Evolutionary conservation across 306 rosid genomes (phyloP), one percentile per base, ranked within the genome.

Genomic region (Spatholobus suberectus): DNA sequence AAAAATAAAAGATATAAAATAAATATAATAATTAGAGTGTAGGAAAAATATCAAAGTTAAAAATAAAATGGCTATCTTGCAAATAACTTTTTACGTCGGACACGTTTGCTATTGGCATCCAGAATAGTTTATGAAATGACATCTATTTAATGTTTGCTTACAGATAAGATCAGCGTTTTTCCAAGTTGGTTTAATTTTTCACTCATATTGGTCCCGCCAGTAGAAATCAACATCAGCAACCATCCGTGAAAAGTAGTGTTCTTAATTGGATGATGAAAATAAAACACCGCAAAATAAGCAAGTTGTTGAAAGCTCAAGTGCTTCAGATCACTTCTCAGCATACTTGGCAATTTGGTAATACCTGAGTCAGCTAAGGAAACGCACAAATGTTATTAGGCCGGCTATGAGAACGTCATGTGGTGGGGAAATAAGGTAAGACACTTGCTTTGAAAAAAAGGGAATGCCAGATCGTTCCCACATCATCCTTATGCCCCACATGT

Each of bases 311-410:
- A 26, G 58, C 23, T 49, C 41, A 14, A 26, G 57, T 14, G 40
- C 17, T 26, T 44, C 0, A 5, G 6, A 46, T 29, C 3, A 24
- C 27, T 55, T 55, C 35, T 69, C 3, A 41, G 35, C 38, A 20
- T 43, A 0, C 1, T 37, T 4, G 41, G 41, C 4, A 37, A n/a
- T 2, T 70, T 44, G 49, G 20, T 34, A 73, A 52, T 52, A 11
- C 20, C n/a, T 73, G 65, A 73, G 49, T 34, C 35, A 73, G 67
- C 34, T 52, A 26, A 59, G 59, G 81, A 43, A 61, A 59, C 46
- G 9, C 17, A 3, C 34, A 5, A 32, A 59, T 8, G 8, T 0
- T 15, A 40, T 61, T 13, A 14, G 38, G 54, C n/a, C 2, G 6
- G 17, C 68, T 37, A 38, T 75, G 8, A 67, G 18, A 58, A 58